phyloP scores from a whole-genome alignment of 2,329 filamentous ascomycete genomes.

The Neurospora sp. region DNA sequence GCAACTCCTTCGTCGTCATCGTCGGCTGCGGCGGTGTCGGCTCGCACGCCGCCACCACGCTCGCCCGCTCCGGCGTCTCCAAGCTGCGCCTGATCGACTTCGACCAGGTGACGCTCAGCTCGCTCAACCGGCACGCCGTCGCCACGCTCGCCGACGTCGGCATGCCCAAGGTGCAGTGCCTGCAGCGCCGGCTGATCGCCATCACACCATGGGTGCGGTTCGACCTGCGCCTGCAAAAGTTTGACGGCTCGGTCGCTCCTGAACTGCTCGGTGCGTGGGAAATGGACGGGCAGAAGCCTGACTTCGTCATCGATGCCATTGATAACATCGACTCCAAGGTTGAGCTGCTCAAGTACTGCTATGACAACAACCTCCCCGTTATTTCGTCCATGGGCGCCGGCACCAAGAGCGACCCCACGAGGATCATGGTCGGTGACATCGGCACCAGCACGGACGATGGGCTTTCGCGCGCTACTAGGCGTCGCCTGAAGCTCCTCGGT shows the following conservation, averaged over 20 bases:
- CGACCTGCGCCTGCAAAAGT: conserved; percentile 78
- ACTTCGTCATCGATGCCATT: conserved; percentile 93
- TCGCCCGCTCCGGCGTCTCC: conserved; percentile 84
- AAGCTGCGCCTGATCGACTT: conserved; percentile 87
- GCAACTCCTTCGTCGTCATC: conserved; percentile 73
- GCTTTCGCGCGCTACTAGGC: conserved; percentile 73
- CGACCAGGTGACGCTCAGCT: conserved; percentile 92
- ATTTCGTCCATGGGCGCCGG: conserved; percentile 95
- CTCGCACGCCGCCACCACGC: conserved; percentile 77
- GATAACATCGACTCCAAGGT: conserved; percentile 99
- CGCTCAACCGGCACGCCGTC: conserved; percentile 89
- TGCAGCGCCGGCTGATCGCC: conserved; percentile 70
- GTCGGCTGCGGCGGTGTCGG: conserved; percentile 93
- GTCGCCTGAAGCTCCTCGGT: conserved; percentile 67
- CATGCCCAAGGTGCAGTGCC: conserved; percentile 79
- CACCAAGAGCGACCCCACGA: conserved; percentile 79
- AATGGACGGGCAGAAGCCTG: conserved; percentile 52
- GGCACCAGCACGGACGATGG: conserved; percentile 80
- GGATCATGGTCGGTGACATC: conserved; percentile 86
- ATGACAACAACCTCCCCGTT: conserved; percentile 65
- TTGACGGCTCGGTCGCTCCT: conserved; percentile 57
- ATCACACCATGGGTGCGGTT: conserved; percentile 88
- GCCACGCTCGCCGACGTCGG: conserved; percentile 92
- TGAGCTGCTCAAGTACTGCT: conserved; percentile 77
- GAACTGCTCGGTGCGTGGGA: conserved; percentile 59